Evolutionary conservation across 768 basidiomycete species (phyloP), one percentile per base, ranked within the genome.

Genomic region (Porphyrellus cyaneotinctus): DNA sequence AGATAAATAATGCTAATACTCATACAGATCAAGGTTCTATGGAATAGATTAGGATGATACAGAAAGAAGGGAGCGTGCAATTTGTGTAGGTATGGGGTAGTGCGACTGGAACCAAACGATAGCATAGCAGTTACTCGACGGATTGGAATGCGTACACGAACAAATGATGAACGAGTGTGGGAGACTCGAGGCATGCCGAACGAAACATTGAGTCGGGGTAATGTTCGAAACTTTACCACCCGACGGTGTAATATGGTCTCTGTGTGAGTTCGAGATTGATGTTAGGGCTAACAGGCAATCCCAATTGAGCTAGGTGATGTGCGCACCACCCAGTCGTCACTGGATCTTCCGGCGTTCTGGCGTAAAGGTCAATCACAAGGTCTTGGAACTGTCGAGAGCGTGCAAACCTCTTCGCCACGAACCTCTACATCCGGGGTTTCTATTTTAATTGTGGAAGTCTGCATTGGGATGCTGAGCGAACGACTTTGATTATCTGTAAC

Each of bases 321-420:
- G 32, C 31, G 31, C 37, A 66, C 64, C 51, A 28, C 43, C 14
- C 15, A 45, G 36, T 47, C 52, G 23, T 53, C 39, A 10, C 14
- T 37, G 7, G 28, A 28, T 48, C 15, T 3, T 26, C 32, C 39
- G 2, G 30, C 14, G n/a, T 22, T 49, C 57, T 65, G 41, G 23
- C 11, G 33, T 28, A 20, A 11, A 7, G 10, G 22, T 59, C 35
- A 55, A 20, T 24, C 26, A 30, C n/a, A 30, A 46, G 26, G 24
- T 15, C 5, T 23, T 18, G 17, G 33, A 7, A 14, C 13, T 18
- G 17, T 17, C 1, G 10, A 23, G 15, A 2, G 30, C 47, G 14
- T 11, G 37, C 63, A 49, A 28, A 64, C 64, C 47, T 51, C 51
- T 37, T 22, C 37, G 15, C 13, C 22, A 8, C 2, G 22, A 18